Base-by-base conservation (phyloP, 2,329 filamentous ascomycete species). In the Clonostachys chloroleuca region DNA sequence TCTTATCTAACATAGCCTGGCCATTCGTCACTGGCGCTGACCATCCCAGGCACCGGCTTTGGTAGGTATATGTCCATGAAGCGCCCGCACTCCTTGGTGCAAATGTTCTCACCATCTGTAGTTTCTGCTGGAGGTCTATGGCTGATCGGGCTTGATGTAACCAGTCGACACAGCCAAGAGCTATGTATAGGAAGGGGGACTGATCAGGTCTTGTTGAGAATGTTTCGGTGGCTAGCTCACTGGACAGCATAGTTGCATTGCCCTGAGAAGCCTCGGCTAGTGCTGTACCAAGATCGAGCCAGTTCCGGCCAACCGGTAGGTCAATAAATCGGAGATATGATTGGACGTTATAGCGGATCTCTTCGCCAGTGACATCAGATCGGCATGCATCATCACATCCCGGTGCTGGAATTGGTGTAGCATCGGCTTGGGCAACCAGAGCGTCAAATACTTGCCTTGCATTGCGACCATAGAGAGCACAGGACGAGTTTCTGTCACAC, bases 131-230 rank as follows among this genome's bases (percentile, higher is more conserved):
- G 2, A 58, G 18, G n/a, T 57, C 54, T 4, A 43, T 37, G 2
- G 43, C 47, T 8, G 45, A 53, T 5, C 40, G 24, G 5, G 54
- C 43, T 12, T 35, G 42, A 34, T 55, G 57, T 12, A 46, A 41
- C 50, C 54, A 59, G 12, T 59, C 56, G 35, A 54, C 52, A 35
- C 56, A 59, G 8, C 56, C 54, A 5, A 56, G 47, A 3, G 56
- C 56, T 12, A 57, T 47, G 7, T 52, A 51, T 10, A 44, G 44
- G 5, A 53, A 59, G 4, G 39, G 12, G 33, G 40, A 42, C 5
- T 13, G n/a, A n/a, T 13, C 9, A 14, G 24, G 8, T 8, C 34
- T 8, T 6, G 20, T 37, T 4, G 44, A 34, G 18, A 44, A 13
- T 13, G 43, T 42, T 14, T 36, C 30, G 8, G 44, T 45, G 1